Base-by-base conservation (phyloP, 208 protist species). In the Leptomonas seymouri region DNA sequence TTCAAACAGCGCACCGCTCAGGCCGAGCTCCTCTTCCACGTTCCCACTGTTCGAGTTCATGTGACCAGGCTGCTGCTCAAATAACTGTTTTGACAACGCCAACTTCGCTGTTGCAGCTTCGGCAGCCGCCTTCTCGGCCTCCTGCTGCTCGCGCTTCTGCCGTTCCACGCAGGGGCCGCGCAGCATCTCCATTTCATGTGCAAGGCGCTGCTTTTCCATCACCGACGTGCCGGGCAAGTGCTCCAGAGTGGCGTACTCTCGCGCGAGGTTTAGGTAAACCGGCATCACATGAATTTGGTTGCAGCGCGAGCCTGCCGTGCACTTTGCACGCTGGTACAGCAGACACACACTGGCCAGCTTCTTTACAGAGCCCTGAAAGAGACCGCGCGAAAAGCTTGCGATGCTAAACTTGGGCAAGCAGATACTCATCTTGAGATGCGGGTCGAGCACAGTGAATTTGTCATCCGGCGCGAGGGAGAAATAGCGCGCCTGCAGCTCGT, bases 221-320 rank as follows among this genome's bases (percentile, higher is more conserved):
- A 42, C 8, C 6, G 48, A 42, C 11, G 65, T 62, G 28, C 59
- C 46, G 9, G 50, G 51, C 14, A 39, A 62, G 61, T 76, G 73
- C 57, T 64, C 59, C 39, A 72, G 15, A n/a, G 48, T 34, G 3
- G 50, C 34, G 31, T 28, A 59, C 56, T 71, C 45, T 25, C 84
- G 84, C 14, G 56, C 56, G 15, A 79, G 42, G 62, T 67, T 65
- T 34, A 93, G 76, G 75, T 93, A 94, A 36, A 57, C 21, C 34
- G 81, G 76, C 25, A 71, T 50, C 25, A 96, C 87, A 80, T 96
- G 91, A 59, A 94, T 89, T 45, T 96, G 91, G 70, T 96, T 96
- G 71, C 91, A 96, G 74, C 89, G 90, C 51, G 78, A 56, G 45
- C 73, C 79, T 5, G 89, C 88, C 49, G 87, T 96, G 78, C 91